Evolutionary conservation across 148 eudicot genomes (phyloP), one percentile per base, ranked within the genome.

Genomic region (Mesembryanthemum crystallinum): DNA sequence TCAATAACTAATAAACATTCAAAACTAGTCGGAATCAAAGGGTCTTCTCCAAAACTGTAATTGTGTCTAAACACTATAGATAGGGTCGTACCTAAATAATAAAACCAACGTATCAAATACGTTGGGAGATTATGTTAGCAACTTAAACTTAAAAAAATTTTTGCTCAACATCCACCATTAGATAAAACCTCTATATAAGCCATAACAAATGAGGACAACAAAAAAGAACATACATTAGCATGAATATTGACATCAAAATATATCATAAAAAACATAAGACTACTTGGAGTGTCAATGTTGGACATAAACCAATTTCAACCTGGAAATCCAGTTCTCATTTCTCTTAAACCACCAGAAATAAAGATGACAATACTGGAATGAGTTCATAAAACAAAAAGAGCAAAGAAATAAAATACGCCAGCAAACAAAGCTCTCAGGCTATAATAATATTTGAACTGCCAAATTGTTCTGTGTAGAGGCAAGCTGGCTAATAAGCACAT

Each of bases 171-270:
- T n/a, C 25, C 35, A 68, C 62, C 35, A 57, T 58, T 51, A 39
- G 32, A 60, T 5, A 47, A 52, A 39, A 39, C 24, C 13, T 3
- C 32, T 15, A 0, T 17, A 37, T 27, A 24, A 43, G 32, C 21
- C 3, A 67, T 20, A 35, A 55, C 25, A 52, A 37, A 57, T 30
- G 11, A 33, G 32, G 17, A 47, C 1, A 67, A 63, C 29, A 28
- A 33, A 15, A 32, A 54, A 66, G 24, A 78, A 25, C 45, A 72
- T 33, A 14, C 57, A 81, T 15, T 29, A 76, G 60, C 67, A 24
- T 76, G 21, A 81, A 35, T 57, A 9, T 12, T 66, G 70, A 64
- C 15, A 33, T 52, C 0, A 17, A 65, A n/a, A 7, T 7, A 21
- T 65, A 64, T 35, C 25, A 42, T n/a, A 57, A 2, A 20, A 18